Base-by-base conservation (phyloP, 495 filamentous ascomycete genomes). In the Hamigera avellanea region DNA sequence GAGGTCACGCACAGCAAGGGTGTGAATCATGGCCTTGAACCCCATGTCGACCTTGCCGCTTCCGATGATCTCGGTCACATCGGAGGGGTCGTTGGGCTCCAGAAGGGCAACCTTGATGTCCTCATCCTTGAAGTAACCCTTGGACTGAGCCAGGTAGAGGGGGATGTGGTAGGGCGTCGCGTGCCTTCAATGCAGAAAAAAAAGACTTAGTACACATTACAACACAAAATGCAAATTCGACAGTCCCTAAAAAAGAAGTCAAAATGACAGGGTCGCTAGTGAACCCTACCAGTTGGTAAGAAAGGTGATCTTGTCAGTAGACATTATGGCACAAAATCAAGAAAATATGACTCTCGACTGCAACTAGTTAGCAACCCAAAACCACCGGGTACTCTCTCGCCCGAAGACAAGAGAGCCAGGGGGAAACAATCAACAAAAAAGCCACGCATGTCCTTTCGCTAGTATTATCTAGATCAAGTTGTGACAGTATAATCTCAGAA, bases 401-500 rank as follows among this genome's bases (percentile, higher is more conserved):
- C 8, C 14, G 43, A 42, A 37, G 32, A 43, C 25, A 35, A 34
- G 44, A 50, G 19, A 44, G 39, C 49, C 48, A 53, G 55, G 62
- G 55, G 49, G n/a, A n/a, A 59, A 63, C 58, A 61, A 73, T 72
- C 65, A 72, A n/a, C n/a, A n/a, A 9, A 9, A 23, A 74, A 59
- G 63, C 61, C 57, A 64, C 62, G 77, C 76, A 80, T 76, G 72
- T 81, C 71, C 77, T 80, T 81, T 76, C 78, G 78, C 78, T 79
- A 75, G 77, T 71, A 82, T 82, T 81, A 78, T 80, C 78, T 76
- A 79, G 78, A 80, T 82, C 78, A 82, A 80, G 78, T 82, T 80
- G 58, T 62, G 62, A 73, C 72, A 73, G 72, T 76, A 69, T 76
- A 71, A 67, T 76, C 72, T 76, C 72, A 76, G 72, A 72, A 69